Evolutionary conservation across 1,284 basidiomycete species (phyloP).

Genomic region (Mycena sp.): DNA sequence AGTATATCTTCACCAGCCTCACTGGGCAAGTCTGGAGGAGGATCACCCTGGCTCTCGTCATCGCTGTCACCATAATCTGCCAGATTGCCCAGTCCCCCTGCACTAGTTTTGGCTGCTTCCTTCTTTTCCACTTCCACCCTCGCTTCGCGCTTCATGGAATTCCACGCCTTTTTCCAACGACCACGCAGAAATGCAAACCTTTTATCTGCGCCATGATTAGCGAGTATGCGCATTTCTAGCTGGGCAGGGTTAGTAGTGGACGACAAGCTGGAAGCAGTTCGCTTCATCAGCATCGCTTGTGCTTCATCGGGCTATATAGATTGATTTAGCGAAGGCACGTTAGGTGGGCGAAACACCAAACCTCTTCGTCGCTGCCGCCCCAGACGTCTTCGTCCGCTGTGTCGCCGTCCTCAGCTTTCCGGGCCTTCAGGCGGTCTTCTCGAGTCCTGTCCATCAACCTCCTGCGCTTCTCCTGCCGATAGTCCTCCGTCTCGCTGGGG

Average conservation of each 20-base stretch:
- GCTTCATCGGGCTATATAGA: constrained; percentile 67
- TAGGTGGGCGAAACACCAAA: constrained; percentile 40
- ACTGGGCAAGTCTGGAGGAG: neutral
- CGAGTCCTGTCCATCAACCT: constrained; percentile 66
- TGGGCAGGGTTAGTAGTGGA: constrained; percentile 79
- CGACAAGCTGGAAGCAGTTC: constrained; percentile 75
- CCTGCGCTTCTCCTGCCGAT: constrained; percentile 71
- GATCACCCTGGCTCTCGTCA: constrained; percentile 33
- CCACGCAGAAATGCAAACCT: constrained; percentile 84
- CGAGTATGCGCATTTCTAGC: constrained; percentile 87
- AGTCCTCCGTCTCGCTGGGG: constrained; percentile 71
- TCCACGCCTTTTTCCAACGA: constrained; percentile 75
- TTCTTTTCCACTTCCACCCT: constrained; percentile 46
- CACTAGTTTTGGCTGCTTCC: constrained; percentile 38
- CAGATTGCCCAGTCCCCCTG: constrained; percentile 57
- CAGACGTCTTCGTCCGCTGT: constrained; percentile 59
- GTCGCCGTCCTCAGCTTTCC: constrained; percentile 55
- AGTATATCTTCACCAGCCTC: neutral
- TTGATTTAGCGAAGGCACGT: neutral
- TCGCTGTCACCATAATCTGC: constrained; percentile 70
- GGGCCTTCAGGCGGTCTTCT: constrained; percentile 70
- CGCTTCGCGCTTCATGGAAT: constrained; percentile 53
- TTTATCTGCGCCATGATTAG: constrained; percentile 78
- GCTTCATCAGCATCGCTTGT: constrained; percentile 75
- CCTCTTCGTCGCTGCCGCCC: constrained; percentile 82